Base-by-base conservation (phyloP, 257 asterid genomes). In the Solanum clarkiae region DNA sequence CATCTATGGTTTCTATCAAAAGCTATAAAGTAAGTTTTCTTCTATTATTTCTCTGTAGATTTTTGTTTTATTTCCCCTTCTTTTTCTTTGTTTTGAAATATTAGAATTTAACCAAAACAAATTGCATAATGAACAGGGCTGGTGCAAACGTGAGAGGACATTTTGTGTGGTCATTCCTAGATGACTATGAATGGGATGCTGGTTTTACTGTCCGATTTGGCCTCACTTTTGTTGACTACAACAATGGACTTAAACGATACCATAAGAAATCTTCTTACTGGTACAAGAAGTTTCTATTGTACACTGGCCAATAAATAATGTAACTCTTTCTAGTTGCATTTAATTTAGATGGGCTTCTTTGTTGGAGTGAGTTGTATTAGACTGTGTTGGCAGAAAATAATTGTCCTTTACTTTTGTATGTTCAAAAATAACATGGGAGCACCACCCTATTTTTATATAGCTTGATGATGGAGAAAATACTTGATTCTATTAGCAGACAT, bases 121-220 rank as follows among this genome's bases (percentile, higher is more conserved):
- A 15, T n/a, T 74, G 68, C 3, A 60, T 17, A 44, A 77, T n/a
- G n/a, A 9, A 44, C 87, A 87, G 89, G 86, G 86, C 68, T 14
- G 89, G 89, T 40, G 89, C 84, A 60, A 87, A 87, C 8, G 84
- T 85, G 22, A 87, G 85, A 85, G 89, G 84, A 22, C 84, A 87
- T 69, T 87, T 84, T 62, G 89, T 54, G 6, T 87, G 89, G 89
- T 66, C 89, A 20, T 72, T 80, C 4, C 45, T 87, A 51, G 89
- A 87, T 81, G 86, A 81, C 40, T 87, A 60, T 81, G 89, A 87
- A 71, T 87, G 89, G 89, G 87, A 87, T 53, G 87, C 89, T 7
- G 89, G 89, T 24, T 74, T n/a, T 5, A 87, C 89, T 36, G 84
- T 84, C 11, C 81, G 89, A 1, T 87, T 87, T 81, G 89, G 89